A percentile compares a stretch with the other conserved stretches of the same genome.
Conservation (phyloP, 148 eudicot species). For the Amaranthus palmeri region DNA sequence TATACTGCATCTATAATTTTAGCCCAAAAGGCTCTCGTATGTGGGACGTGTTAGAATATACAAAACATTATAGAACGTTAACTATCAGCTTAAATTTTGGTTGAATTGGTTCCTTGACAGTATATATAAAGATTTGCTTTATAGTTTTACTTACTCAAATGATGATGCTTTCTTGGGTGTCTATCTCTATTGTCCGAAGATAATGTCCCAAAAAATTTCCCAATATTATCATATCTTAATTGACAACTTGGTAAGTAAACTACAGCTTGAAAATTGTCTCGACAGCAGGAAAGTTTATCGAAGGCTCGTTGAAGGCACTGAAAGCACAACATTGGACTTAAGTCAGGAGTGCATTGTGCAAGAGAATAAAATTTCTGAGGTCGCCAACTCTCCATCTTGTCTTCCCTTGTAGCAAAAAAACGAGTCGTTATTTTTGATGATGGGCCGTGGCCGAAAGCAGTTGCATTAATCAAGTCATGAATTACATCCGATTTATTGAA, state of each 20-base stretch:
- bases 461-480: neutral
- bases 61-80: too few relatives aligned
- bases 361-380: neutral
- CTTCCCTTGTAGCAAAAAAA: neutral
- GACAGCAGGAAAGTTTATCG: neutral
- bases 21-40: too few relatives aligned
- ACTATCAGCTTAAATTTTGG: too few relatives aligned
- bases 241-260: constrained; percentile 9
- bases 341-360: constrained; percentile 13
- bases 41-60: too few relatives aligned
- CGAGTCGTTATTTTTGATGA: neutral
- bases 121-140: too few relatives aligned
- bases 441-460: neutral
- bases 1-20: too few relatives aligned
- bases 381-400: neutral
- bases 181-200: neutral
- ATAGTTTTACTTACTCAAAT: too few relatives aligned
- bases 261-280: neutral
- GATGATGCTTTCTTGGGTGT: neutral
- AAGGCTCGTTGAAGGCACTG: neutral
- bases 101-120: too few relatives aligned
- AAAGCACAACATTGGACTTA: neutral
- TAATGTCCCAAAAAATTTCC: neutral
- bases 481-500: neutral
- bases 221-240: constrained; percentile 3